Evolutionary conservation across 768 basidiomycete species (phyloP).

Genomic region (Auriscalpium orientale): DNA sequence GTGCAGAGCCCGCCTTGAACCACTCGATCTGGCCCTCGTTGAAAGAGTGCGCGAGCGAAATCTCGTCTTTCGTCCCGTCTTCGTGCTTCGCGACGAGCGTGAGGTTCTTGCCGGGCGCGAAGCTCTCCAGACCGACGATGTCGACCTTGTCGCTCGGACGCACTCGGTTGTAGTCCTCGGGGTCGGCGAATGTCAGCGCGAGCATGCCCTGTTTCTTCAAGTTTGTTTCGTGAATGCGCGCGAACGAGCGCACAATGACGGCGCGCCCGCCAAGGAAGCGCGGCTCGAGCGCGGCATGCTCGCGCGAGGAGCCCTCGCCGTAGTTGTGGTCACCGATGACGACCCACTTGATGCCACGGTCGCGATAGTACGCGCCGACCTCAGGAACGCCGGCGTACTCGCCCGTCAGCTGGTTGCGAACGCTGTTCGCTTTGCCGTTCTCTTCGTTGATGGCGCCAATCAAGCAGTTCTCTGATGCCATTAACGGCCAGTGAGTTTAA

Average conservation of each 20-base stretch:
- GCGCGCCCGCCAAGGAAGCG: conserved; percentile 93
- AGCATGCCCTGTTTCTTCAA: conserved; percentile 99
- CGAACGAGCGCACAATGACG: conserved; percentile 93
- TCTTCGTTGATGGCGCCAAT: conserved; percentile 96
- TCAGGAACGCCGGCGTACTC: conserved; percentile 81
- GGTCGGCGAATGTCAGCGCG: conserved; percentile 86
- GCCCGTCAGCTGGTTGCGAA: conserved; percentile 86
- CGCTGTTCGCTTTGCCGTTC: conserved; percentile 93
- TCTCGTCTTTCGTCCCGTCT: conserved; percentile 71
- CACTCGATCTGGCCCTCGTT: conserved; percentile 96
- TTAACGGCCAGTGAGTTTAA: conserved; percentile 1
- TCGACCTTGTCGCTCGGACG: conserved; percentile 81
- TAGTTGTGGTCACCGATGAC: conserved; percentile 95
- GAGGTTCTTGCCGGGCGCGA: conserved; percentile 90
- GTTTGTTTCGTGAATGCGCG: conserved; percentile 97
- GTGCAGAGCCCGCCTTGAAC: conserved; percentile 96
- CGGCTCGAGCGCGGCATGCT: conserved; percentile 95
- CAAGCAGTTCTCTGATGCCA: conserved; percentile 76
- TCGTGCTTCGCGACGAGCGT: conserved; percentile 75
- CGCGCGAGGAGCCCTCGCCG: conserved; percentile 96
- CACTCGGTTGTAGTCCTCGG: conserved; percentile 92
- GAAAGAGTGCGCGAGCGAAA: conserved; percentile 85
- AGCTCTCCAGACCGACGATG: conserved; percentile 81
- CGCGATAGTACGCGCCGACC: conserved; percentile 83
- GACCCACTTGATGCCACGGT: conserved; percentile 89